Evolutionary conservation across 2,329 filamentous ascomycete species (phyloP).

Genomic region (Colletotrichum sp.): DNA sequence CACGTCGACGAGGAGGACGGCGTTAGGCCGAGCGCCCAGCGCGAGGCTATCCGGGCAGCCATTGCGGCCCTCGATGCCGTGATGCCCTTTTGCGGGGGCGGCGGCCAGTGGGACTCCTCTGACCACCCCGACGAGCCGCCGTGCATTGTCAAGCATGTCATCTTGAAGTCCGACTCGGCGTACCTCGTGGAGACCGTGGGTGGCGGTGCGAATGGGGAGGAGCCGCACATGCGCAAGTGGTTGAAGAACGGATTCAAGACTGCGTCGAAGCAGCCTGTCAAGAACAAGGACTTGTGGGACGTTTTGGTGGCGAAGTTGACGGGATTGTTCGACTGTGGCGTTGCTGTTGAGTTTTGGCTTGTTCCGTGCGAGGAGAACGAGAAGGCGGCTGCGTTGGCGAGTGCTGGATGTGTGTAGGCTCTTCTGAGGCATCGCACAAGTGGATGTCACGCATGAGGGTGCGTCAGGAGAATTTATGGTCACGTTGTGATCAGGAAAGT

Average conservation of each 20-base stretch:
- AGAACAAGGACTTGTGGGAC: background rate
- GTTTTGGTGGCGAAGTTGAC: background rate
- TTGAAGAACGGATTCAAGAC: background rate
- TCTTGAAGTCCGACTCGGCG: background rate
- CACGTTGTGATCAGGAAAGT: fast-evolving
- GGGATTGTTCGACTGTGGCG: background rate
- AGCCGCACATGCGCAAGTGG: background rate
- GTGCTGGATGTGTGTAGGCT: background rate
- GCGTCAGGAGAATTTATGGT: background rate
- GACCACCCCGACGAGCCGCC: background rate
- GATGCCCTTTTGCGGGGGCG: background rate
- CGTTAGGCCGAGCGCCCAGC: background rate
- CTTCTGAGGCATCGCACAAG: background rate
- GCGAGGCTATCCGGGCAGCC: background rate
- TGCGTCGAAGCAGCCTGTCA: background rate
- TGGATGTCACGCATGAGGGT: background rate
- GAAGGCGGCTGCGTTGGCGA: background rate
- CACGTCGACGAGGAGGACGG: background rate
- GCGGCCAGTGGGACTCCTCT: background rate
- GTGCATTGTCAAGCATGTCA: background rate
- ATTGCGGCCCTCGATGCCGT: background rate
- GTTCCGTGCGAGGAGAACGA: background rate
- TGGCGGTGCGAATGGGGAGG: background rate
- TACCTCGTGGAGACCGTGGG: background rate
- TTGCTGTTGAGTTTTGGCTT: background rate